Evolutionary conservation across 176 grass and related monocot genomes (phyloP), one percentile per base, ranked within the genome.

Genomic region (Raddia distichophylla): DNA sequence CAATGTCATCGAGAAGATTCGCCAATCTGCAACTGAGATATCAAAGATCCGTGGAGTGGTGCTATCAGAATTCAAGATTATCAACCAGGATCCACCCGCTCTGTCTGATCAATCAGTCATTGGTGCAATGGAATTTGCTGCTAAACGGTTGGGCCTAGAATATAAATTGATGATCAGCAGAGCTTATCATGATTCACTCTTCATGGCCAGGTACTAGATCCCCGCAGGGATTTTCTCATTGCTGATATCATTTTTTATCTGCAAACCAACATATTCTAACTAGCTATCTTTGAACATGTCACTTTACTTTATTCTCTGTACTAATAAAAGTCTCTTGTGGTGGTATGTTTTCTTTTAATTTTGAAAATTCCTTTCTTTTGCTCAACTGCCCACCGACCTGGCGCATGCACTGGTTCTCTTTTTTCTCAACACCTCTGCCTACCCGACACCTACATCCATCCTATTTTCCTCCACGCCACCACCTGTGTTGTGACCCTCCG

Each of bases 161-260:
- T 94, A 93, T 59, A 95, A 91, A 48, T 57, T 86, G 48, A 98
- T 98, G 96, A 98, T 95, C 44, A 95, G 93, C 85, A 95, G 93
- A 88, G 96, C 96, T 82, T 98, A 95, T 79, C 96, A 98, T 3
- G 96, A 98, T 86, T 93, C 96, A 22, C 96, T 98, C 33, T 98
- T 98, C 90, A 93, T 98, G 96, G 93, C 93, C 75, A 98, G 96
- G 96, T 99, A 63, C 5, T 42, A 56, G 1, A 1, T 5, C 47
- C 37, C 37, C 44, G 56, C 4, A 64, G 18, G 10, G 77, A 67
- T 37, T 72, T 82, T 5, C 5, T 8, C 42, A 6, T 71, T 73
- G 46, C 57, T 70, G 45, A 19, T 55, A 2, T 76, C 43, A 14
- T 9, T 67, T 69, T 8, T 62, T 15, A 0, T 15, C n/a, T 75